Base-by-base conservation (phyloP, 805 yeast genomes). In the Starmerella apis region DNA sequence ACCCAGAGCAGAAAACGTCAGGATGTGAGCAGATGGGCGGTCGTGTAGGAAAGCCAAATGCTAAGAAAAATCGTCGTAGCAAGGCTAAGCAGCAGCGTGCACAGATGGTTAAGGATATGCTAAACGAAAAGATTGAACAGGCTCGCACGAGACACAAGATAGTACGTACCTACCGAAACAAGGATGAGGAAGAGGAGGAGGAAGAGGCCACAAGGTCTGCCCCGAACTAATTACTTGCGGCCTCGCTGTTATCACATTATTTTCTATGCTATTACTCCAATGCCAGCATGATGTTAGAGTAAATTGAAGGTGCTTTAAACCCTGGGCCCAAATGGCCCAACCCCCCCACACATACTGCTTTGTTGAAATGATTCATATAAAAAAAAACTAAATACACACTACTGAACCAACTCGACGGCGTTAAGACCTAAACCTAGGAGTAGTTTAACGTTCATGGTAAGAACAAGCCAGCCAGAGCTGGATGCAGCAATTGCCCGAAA, bases 401-500 rank as follows among this genome's bases (percentile, higher is more conserved):
- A n/a, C n/a, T n/a, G n/a, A n/a, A n/a, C n/a, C n/a, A n/a, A n/a
- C n/a, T n/a, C n/a, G n/a, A n/a, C n/a, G n/a, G n/a, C n/a, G n/a
- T n/a, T n/a, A n/a, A n/a, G n/a, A n/a, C n/a, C n/a, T n/a, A n/a
- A n/a, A n/a, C n/a, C n/a, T n/a, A n/a, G n/a, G n/a, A n/a, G n/a
- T n/a, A n/a, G n/a, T n/a, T n/a, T n/a, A n/a, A 27, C 30, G 25
- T 24, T 2, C 8, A 48, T 44, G 48, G 43, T 36, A 13, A 22
- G 49, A 18, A 46, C 49, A 10, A 49, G 45, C 35, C 49, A 51
- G 19, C 54, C 54, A 2, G 44, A 41, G 30, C 20, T 47, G 8
- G n/a, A 27, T 11, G 20, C 81, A 4, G 96, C 96, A 13, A 84
- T 90, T 41, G 95, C 88, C 64, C 72, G 96, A 48, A 63, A 75